Evolutionary conservation across 768 basidiomycete species (phyloP).

Genomic region (Wakefieldia striispora): DNA sequence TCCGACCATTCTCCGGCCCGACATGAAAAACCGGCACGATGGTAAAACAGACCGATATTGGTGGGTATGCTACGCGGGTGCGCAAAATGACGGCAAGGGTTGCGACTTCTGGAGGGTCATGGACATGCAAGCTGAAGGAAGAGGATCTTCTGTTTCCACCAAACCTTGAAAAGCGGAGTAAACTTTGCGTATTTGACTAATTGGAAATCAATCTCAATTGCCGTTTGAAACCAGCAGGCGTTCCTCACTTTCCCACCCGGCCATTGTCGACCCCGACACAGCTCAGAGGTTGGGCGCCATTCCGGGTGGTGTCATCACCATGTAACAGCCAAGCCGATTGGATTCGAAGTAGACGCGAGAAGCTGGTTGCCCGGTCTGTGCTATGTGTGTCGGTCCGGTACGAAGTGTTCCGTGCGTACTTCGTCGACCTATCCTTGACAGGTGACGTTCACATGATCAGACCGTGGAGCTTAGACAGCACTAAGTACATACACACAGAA

Average conservation of each 20-base stretch:
- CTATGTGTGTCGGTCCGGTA: not conserved
- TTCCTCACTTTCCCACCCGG: not conserved
- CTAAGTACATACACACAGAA: not conserved
- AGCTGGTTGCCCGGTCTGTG: too few relatives aligned
- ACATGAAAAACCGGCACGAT: slow-evolving; percentile 72
- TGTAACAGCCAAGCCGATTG: too few relatives aligned
- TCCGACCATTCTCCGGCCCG: slow-evolving; percentile 67
- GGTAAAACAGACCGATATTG: slow-evolving; percentile 62
- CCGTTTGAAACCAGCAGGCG: slow-evolving; percentile 1
- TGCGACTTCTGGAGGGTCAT: slow-evolving; percentile 74
- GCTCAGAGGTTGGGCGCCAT: not conserved
- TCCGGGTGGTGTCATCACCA: not conserved
- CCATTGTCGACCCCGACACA: not conserved
- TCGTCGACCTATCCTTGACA: slow-evolving; percentile 1
- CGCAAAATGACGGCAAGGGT: slow-evolving; percentile 82
- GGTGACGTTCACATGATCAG: not conserved
- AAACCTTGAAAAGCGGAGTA: slow-evolving; percentile 11
- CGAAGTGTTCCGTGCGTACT: not conserved
- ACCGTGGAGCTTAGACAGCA: not conserved
- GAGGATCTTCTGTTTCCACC: slow-evolving; percentile 45
- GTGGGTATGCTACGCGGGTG: slow-evolving; percentile 75
- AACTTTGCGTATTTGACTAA: not conserved
- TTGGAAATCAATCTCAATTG: not conserved
- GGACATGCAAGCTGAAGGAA: slow-evolving; percentile 65
- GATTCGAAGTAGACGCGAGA: too few relatives aligned